Base-by-base conservation (phyloP, 345 rosid species). In the Corchorus capsularis region DNA sequence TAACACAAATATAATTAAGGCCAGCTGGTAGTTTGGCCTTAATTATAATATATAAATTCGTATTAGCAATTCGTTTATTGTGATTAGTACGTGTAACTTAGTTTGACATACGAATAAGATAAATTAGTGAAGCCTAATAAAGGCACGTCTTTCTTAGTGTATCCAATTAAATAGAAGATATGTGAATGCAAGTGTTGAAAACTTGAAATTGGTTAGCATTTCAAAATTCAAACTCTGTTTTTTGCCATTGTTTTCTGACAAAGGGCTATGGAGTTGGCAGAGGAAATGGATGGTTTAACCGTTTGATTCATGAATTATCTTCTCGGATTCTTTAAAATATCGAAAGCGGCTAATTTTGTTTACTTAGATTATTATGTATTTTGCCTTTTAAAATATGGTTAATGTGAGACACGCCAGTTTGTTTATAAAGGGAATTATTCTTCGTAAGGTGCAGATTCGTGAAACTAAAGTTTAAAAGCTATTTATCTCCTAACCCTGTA, bases 241-340 rank as follows among this genome's bases (percentile, higher is more conserved):
- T 64, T n/a, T 6, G 27, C 55, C 16, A 9, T 15, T 59, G 35
- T 15, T 52, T 34, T 32, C 45, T 16, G 46, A 34, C 15, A 69
- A 27, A 4, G 27, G 10, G 34, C 45, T 27, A 53, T 49, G 72
- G 55, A 49, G 43, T 49, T 50, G 59, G 59, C 57, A 15, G 57
- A 69, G 11, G 46, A 69, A 50, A 52, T 69, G 73, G 73, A 69
- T 16, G 59, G 60, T 32, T 52, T 34, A 69, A 69, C 27, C 19
- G 39, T 34, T 52, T 34, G 60, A 69, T 69, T 52, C 73, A 34
- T 69, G 27, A 69, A 69, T 34, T 34, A 69, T 52, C 17, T 60
- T 20, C 62, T 57, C 7, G 62, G 62, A 57, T 57, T 57, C 62
- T 22, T 57, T n/a, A 55, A 55, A n/a, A 69, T 49, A 32, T 32